phyloP scores from a whole-genome alignment of 306 rosid genomes.

The Biancaea sappan region DNA sequence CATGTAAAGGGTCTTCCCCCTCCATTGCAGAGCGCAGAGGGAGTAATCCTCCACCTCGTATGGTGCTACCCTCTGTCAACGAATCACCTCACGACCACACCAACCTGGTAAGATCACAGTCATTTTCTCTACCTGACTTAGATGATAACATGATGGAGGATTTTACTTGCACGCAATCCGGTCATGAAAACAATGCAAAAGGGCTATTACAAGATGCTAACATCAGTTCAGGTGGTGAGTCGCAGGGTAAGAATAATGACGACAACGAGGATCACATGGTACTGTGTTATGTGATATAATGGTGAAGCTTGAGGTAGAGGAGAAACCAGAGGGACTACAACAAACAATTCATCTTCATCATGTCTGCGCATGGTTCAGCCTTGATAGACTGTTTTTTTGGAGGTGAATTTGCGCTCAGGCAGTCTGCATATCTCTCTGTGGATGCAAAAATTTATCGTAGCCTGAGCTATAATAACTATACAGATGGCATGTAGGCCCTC shows the following conservation, averaged over 20 bases:
- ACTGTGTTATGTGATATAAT: constrained; percentile 35
- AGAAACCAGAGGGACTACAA: not conserved
- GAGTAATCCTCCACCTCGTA: constrained; percentile 79
- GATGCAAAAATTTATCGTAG: constrained; percentile 20
- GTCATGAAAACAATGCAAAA: constrained; percentile 40
- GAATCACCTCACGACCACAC: constrained; percentile 54
- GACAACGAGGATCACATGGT: constrained; percentile 11
- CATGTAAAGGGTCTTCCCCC: constrained; percentile 47
- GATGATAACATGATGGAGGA: constrained; percentile 56
- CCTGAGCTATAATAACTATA: constrained; percentile 15
- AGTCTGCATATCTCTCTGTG: not conserved
- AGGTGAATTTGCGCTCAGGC: constrained; percentile 18
- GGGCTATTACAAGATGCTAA: constrained; percentile 43
- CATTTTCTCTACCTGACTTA: constrained; percentile 58
- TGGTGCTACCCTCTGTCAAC: constrained; percentile 62
- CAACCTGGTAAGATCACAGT: constrained; percentile 58
- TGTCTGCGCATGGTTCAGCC: constrained; percentile 35
- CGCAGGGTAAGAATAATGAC: constrained; percentile 31
- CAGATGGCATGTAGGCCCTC: constrained; percentile 15
- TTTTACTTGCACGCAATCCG: constrained; percentile 45
- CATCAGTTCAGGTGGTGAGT: constrained; percentile 35
- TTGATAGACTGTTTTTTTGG: constrained; percentile 13
- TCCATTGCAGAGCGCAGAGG: constrained; percentile 96
- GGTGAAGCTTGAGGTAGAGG: constrained; percentile 21
- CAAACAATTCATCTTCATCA: constrained; percentile 7